These are phyloP conservation scores for Phialophora chinensis DNA, from an alignment of 2,329 filamentous ascomycete species.

Conservation along the genomic window DNA sequence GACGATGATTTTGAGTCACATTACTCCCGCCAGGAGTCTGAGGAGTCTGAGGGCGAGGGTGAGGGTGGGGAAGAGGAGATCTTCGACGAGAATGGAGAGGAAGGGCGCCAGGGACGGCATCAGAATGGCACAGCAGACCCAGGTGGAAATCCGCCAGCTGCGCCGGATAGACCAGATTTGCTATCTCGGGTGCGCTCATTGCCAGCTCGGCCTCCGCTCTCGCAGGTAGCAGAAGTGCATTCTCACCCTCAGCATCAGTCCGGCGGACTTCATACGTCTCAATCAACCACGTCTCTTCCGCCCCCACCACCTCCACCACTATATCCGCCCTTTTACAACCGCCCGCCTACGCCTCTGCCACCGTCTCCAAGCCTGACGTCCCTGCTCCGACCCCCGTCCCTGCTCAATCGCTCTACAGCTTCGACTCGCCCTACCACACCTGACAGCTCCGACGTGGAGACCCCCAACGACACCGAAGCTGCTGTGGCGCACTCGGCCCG, in stretches of 20 bases:
- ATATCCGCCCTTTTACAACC: constrained; percentile 93
- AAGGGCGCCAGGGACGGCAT: constrained; percentile 37
- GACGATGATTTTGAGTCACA: constrained; percentile 55
- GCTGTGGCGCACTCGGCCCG: constrained; percentile 66
- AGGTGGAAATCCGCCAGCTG: constrained; percentile 18
- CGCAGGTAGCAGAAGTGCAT: constrained; percentile 6
- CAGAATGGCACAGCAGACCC: constrained; percentile 18
- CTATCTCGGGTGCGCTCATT: constrained; percentile 31
- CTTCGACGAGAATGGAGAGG: constrained; percentile 13
- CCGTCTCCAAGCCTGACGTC: constrained; percentile 92
- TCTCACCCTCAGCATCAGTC: constrained; percentile 4
- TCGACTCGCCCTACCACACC: constrained; percentile 92
- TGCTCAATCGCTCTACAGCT: constrained; percentile 52
- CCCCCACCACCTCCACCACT: constrained; percentile 55
- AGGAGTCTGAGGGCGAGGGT: constrained; percentile 24
- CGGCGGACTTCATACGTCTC: constrained; percentile 29
- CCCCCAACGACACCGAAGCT: constrained; percentile 63
- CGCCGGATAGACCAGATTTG: constrained; percentile 21
- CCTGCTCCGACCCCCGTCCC: constrained; percentile 74
- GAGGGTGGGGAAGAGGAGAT: constrained; percentile 13
- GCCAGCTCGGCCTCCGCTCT: constrained; percentile 26
- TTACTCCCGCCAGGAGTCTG: constrained; percentile 50
- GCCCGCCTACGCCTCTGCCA: constrained; percentile 91
- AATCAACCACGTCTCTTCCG: constrained; percentile 42
- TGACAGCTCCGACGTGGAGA: constrained; percentile 86